Percentiles rank a stretch among this genome's conserved stretches.
Conservation (phyloP, 345 rosid genomes). For the Boechera retrofracta region DNA sequence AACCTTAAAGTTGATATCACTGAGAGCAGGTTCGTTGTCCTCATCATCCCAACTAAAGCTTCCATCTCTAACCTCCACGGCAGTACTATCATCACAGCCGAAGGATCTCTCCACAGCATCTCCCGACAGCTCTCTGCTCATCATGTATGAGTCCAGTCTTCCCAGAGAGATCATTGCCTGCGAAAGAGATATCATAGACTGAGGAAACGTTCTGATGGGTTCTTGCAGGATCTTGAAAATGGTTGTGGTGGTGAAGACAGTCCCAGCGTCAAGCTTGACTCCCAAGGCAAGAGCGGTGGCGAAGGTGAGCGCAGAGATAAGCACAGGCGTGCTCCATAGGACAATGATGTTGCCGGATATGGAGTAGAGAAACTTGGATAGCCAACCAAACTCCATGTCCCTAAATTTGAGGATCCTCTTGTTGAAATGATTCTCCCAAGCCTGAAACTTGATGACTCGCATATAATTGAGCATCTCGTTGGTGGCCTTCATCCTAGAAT, state of each 20-base stretch:
- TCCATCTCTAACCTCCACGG: conserved; percentile 75
- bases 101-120: conserved; percentile 66
- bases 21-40: conserved; percentile 65
- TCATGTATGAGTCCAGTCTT: conserved; percentile 79
- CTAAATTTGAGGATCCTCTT: conserved; percentile 74
- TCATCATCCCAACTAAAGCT: conserved; percentile 88
- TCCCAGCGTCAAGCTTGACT: conserved; percentile 76
- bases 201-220: conserved; percentile 86
- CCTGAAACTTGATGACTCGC: conserved; percentile 95
- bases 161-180: conserved; percentile 90
- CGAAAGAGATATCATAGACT: conserved; percentile 90
- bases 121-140: conserved; percentile 68
- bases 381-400: conserved; percentile 78
- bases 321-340: conserved; percentile 82
- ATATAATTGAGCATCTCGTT: conserved; percentile 92
- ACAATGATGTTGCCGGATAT: conserved; percentile 69
- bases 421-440: conserved; percentile 94
- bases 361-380: conserved; percentile 80
- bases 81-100: conserved; percentile 58
- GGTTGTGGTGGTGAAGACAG: conserved; percentile 87
- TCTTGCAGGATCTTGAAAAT: conserved; percentile 93
- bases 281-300: conserved; percentile 72
- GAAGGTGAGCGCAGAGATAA: conserved; percentile 77
- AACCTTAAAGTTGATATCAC: conserved; percentile 61
- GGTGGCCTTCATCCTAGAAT: conserved; percentile 90